These are phyloP conservation scores for Diaporthe sp. DNA, from an alignment of 2,329 filamentous ascomycete species.

Conservation along the genomic window DNA sequence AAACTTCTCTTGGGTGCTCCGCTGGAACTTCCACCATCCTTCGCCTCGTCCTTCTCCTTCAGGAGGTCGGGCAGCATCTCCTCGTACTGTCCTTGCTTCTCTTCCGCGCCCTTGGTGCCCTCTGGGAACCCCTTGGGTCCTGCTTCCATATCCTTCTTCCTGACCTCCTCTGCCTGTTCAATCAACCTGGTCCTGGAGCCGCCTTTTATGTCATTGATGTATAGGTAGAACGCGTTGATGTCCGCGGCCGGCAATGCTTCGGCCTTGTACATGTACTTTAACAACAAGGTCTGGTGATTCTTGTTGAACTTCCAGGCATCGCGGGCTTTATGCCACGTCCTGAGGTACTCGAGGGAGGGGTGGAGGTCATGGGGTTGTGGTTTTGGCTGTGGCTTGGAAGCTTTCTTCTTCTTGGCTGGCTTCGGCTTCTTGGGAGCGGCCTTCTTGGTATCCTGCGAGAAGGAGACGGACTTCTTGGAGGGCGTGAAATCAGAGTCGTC, in stretches of 20 bases:
- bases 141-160: conserved; percentile 67
- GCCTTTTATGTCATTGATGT: conserved; percentile 84
- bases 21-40: conserved; percentile 46
- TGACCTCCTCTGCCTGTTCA: conserved; percentile 73
- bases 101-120: conserved; percentile 61
- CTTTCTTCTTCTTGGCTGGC: conserved; percentile 50
- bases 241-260: conserved; percentile 78
- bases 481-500: conserved; percentile 43
- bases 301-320: conserved; percentile 96
- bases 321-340: conserved; percentile 78
- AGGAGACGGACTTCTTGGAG: conserved; percentile 62
- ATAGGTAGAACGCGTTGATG: conserved; percentile 78
- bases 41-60: conserved; percentile 49
- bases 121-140: conserved; percentile 62
- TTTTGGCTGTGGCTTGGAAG: conserved; percentile 47
- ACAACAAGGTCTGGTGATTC: conserved; percentile 85
- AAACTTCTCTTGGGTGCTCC: conserved; percentile 57
- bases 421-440: conserved; percentile 47
- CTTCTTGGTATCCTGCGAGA: conserved; percentile 58
- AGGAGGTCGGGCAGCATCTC: conserved; percentile 65
- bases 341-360: conserved; percentile 81
- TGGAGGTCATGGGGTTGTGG: conserved; percentile 56
- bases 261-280: conserved; percentile 84
- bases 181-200: conserved; percentile 77
- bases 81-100: conserved; percentile 68